Evolutionary conservation across 1,139 yeast genomes (phyloP).

Genomic region (Diutina pseudorugosa): DNA sequence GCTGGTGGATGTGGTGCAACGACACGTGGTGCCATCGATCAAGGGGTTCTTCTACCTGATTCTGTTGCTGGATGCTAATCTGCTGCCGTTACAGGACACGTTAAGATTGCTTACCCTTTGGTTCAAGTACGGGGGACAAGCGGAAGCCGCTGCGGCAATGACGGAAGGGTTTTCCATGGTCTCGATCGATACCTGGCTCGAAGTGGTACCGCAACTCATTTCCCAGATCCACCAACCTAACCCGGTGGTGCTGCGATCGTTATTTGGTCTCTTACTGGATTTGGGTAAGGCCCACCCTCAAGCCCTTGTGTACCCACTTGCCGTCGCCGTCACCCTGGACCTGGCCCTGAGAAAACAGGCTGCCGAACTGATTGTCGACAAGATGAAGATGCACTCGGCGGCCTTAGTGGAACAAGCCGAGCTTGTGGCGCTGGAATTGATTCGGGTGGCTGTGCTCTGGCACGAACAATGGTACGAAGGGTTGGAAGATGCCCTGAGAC

Average conservation of each 20-base stretch:
- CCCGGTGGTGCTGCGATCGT: constrained; percentile 66
- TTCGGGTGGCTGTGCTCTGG: constrained; percentile 93
- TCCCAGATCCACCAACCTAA: constrained; percentile 96
- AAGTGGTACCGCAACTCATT: constrained; percentile 89
- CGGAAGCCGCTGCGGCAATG: constrained; percentile 87
- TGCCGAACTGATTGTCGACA: constrained; percentile 82
- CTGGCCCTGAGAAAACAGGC: constrained; percentile 84
- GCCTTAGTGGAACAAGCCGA: constrained; percentile 84
- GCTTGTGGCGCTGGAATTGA: constrained; percentile 83
- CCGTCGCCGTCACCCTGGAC: constrained; percentile 93
- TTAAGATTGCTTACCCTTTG: constrained; percentile 80
- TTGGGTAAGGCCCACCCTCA: constrained; percentile 95
- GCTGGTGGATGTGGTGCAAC: constrained; percentile 53
- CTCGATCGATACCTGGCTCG: constrained; percentile 86
- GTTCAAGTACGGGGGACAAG: constrained; percentile 91
- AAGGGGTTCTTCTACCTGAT: constrained; percentile 94
- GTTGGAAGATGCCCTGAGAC: constrained; percentile 87
- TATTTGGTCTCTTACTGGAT: constrained; percentile 73
- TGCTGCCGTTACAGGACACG: constrained; percentile 67
- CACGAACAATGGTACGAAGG: constrained; percentile 99
- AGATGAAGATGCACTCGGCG: constrained; percentile 83
- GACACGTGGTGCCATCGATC: constrained; percentile 90
- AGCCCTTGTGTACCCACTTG: constrained; percentile 87
- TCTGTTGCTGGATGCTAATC: constrained; percentile 73
- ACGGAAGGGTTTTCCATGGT: constrained; percentile 85